A percentile compares a stretch with the other conserved stretches of the same genome.
Conservation (phyloP, 768 basidiomycete species). For the Steccherinum ochraceum region DNA sequence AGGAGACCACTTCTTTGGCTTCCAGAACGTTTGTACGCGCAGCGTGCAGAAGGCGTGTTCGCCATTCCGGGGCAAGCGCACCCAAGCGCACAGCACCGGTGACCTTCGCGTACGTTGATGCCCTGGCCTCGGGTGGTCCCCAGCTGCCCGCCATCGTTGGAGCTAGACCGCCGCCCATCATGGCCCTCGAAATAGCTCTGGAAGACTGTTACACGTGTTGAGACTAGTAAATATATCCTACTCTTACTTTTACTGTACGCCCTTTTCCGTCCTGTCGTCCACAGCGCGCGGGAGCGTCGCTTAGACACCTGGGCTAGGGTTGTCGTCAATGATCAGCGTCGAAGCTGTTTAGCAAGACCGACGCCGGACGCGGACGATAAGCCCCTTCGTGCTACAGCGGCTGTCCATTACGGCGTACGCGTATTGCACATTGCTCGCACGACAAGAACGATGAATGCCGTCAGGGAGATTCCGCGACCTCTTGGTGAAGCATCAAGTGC, state of each 20-base stretch:
- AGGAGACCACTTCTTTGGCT: conserved; percentile 10
- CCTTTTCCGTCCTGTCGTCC: neutral
- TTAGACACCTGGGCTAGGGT: neutral
- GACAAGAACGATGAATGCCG: neutral
- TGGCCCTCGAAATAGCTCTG: neutral
- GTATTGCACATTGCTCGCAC: too few relatives aligned
- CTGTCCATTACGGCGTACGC: neutral
- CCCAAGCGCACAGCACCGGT: neutral
- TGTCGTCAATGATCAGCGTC: neutral
- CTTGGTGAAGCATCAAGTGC: neutral
- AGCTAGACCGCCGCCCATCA: neutral
- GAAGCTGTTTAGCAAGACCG: neutral
- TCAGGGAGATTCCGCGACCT: neutral
- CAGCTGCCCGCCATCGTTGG: neutral
- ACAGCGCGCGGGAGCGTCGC: neutral
- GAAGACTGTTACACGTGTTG: neutral
- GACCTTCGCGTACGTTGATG: neutral
- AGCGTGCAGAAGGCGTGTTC: conserved; percentile 31
- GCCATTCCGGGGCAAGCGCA: conserved; percentile 23
- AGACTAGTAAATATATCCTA: neutral
- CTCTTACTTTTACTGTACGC: neutral
- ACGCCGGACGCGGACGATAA: neutral
- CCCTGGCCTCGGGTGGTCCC: neutral
- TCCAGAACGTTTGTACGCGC: conserved; percentile 19
- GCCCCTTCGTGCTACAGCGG: neutral